Percentiles rank a stretch among this genome's conserved stretches.
These are phyloP conservation scores for Komagataella mondaviorum DNA, from an alignment of 805 yeast species.

Conservation along the genomic window DNA sequence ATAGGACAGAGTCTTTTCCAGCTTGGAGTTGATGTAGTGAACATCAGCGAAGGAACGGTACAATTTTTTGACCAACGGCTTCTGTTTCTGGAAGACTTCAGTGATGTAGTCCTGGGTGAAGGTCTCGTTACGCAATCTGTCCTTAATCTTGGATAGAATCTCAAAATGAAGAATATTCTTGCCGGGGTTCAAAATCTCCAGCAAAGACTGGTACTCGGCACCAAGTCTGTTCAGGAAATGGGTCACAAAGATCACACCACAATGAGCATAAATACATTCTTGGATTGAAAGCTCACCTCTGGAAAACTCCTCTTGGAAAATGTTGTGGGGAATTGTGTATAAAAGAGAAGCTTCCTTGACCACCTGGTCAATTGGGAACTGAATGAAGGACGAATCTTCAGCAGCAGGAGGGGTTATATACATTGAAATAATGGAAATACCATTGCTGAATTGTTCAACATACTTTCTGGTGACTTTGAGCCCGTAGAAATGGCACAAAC, in stretches of 20 bases:
- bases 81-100: slow-evolving; percentile 60
- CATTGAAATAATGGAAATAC: slow-evolving; percentile 74
- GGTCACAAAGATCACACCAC: slow-evolving; percentile 82
- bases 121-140: slow-evolving; percentile 85
- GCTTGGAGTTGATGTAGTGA: slow-evolving; percentile 63
- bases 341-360: slow-evolving; percentile 88
- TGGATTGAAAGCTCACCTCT: slow-evolving; percentile 76
- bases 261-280: slow-evolving; percentile 89
- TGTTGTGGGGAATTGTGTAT: slow-evolving; percentile 81
- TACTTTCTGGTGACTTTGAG: slow-evolving; percentile 78
- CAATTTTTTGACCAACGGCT: slow-evolving; percentile 63
- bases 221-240: slow-evolving; percentile 93
- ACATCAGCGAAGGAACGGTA: slow-evolving; percentile 86
- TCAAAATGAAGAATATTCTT: slow-evolving; percentile 58
- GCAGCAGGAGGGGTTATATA: slow-evolving; percentile 58
- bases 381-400: slow-evolving; percentile 31
- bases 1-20: slow-evolving; percentile 73
- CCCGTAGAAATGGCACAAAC: slow-evolving; percentile 81
- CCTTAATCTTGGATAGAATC: slow-evolving; percentile 66
- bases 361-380: slow-evolving; percentile 75
- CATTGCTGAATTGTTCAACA: slow-evolving; percentile 88
- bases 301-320: slow-evolving; percentile 63
- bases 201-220: slow-evolving; percentile 67
- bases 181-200: slow-evolving; percentile 46
- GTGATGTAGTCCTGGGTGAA: slow-evolving; percentile 76